These are phyloP conservation scores for Heritiera littoralis DNA, from an alignment of 345 rosid species.

Conservation along the genomic window DNA sequence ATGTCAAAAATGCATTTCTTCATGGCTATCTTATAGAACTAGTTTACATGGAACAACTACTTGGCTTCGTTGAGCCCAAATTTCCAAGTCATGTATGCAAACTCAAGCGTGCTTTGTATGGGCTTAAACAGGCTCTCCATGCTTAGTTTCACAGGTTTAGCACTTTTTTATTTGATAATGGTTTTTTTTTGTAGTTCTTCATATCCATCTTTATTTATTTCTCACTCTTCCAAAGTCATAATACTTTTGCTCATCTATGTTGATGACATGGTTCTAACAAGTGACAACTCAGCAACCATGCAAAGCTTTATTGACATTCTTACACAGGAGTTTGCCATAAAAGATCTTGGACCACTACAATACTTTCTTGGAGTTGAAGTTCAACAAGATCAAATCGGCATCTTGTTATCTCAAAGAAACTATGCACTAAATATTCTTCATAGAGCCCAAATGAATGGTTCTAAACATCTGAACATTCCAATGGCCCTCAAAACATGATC, in stretches of 20 bases:
- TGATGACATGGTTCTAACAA: background rate
- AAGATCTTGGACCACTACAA: background rate
- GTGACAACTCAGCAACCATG: background rate
- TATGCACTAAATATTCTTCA: background rate
- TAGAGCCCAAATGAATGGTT: background rate
- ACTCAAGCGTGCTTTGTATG: background rate
- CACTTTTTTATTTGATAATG: background rate
- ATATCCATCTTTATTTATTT: background rate
- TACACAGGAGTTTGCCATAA: background rate
- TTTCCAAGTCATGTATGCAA: background rate
- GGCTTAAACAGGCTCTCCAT: background rate
- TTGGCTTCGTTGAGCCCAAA: background rate
- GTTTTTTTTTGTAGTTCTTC: background rate
- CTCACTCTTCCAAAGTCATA: background rate
- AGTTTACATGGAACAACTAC: background rate
- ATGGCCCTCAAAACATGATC: background rate
- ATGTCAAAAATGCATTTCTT: background rate
- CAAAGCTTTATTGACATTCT: background rate
- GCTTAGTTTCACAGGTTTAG: background rate
- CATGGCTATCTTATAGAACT: background rate
- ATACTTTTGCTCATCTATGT: background rate
- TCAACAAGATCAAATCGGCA: background rate
- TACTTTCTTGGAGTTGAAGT: background rate
- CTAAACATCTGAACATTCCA: background rate
- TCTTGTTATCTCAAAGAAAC: background rate